phyloP scores from a whole-genome alignment of 495 filamentous ascomycete species.

The Umbilicaria muhlenbergii region DNA sequence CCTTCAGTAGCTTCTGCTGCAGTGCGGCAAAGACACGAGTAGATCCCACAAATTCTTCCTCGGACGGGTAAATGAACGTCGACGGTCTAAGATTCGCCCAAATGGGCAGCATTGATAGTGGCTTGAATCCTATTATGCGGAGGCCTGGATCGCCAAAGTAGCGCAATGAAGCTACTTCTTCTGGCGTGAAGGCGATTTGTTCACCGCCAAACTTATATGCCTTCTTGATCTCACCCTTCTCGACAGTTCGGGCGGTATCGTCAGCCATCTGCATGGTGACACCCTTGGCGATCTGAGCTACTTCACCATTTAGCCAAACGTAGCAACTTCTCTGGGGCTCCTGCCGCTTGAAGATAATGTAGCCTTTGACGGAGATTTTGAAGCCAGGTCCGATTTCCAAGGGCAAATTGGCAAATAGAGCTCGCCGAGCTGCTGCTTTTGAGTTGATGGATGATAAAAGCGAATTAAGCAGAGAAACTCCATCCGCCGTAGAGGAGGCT shows the following conservation, averaged over 20 bases:
- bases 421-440: slow-evolving; percentile 70
- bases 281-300: slow-evolving; percentile 60
- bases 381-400: slow-evolving; percentile 77
- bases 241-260: slow-evolving; percentile 56
- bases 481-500: slow-evolving; percentile 43
- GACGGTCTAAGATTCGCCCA: slow-evolving; percentile 81
- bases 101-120: slow-evolving; percentile 52
- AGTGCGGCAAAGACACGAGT: slow-evolving; percentile 85
- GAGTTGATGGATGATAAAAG: slow-evolving; percentile 85
- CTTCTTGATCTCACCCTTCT: slow-evolving; percentile 71
- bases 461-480: slow-evolving; percentile 64
- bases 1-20: slow-evolving; percentile 67
- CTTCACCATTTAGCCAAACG: slow-evolving; percentile 73
- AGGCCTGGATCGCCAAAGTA: slow-evolving; percentile 70
- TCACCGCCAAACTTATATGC: slow-evolving; percentile 94
- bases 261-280: slow-evolving; percentile 58
- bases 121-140: slow-evolving; percentile 90
- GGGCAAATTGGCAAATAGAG: slow-evolving; percentile 70
- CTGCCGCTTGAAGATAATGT: slow-evolving; percentile 75
- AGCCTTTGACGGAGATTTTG: slow-evolving; percentile 82
- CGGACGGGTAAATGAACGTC: slow-evolving; percentile 87
- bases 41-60: slow-evolving; percentile 77
- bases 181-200: slow-evolving; percentile 67
- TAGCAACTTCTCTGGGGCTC: slow-evolving; percentile 63
- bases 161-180: slow-evolving; percentile 62